Percentiles rank a stretch among this genome's conserved stretches.
These are phyloP conservation scores for Funneliformis mosseae DNA, from an alignment of 192 early-diverging fungal genomes.

Conservation along the genomic window DNA sequence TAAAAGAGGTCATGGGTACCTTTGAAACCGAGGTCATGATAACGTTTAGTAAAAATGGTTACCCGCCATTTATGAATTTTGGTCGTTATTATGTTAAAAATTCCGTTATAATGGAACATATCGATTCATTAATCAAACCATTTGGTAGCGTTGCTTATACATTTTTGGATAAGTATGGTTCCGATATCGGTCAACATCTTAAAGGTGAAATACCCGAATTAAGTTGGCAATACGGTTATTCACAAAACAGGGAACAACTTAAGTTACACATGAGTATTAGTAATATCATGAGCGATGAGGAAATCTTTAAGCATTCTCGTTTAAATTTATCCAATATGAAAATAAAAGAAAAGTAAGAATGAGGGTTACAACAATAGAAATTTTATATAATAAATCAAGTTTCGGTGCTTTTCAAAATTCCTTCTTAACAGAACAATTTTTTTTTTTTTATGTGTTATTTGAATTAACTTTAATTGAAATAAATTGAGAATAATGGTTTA, in stretches of 20 bases:
- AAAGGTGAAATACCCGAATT: neutral
- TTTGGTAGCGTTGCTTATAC: constrained; percentile 9
- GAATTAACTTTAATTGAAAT: no score
- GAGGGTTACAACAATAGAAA: no score
- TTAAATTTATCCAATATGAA: neutral
- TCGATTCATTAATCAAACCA: neutral
- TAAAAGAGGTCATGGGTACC: neutral
- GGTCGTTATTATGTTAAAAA: neutral
- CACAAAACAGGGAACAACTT: constrained; percentile 17
- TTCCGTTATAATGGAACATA: neutral
- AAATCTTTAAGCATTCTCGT: neutral
- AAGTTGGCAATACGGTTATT: constrained; percentile 14
- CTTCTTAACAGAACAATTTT: no score
- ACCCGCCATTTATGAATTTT: neutral
- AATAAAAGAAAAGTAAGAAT: neutral
- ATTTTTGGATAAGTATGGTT: neutral
- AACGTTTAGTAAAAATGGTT: constrained; percentile 15
- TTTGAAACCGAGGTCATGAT: constrained; percentile 7
- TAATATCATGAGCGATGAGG: neutral
- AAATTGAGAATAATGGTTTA: no score
- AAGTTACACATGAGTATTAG: neutral
- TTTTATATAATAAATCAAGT: no score
- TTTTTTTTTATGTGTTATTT: no score
- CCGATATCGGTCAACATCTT: neutral
- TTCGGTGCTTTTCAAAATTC: no score